Conservation (phyloP, 2,329 filamentous ascomycete species). For the Cordyceps tenuipes region DNA sequence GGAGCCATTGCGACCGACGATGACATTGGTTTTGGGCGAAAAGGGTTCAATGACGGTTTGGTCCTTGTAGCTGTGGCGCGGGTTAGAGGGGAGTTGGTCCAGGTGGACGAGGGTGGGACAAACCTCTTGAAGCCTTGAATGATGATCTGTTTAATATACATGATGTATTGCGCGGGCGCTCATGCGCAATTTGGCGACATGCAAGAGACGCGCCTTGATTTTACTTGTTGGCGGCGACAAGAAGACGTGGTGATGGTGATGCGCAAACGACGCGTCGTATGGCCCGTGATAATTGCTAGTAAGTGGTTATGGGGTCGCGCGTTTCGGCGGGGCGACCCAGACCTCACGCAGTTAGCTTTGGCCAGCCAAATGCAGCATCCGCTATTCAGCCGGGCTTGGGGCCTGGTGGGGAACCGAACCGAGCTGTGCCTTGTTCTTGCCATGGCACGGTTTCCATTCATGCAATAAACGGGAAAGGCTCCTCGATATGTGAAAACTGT, state of each 20-base stretch:
- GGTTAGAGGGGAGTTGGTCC: constrained; percentile 17
- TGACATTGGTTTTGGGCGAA: constrained; percentile 94
- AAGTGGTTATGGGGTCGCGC: constrained; percentile 4
- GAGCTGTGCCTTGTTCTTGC: background rate
- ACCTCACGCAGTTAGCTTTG: background rate
- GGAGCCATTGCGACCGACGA: constrained; percentile 97
- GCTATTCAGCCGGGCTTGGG: constrained; percentile 3
- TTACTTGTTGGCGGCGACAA: constrained; percentile 7
- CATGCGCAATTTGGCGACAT: constrained; percentile 26
- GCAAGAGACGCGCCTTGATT: constrained; percentile 2
- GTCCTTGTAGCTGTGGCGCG: constrained; percentile 78
- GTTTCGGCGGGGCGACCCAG: background rate
- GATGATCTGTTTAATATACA: constrained; percentile 99
- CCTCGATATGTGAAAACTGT: background rate
- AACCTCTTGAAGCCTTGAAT: constrained; percentile 99
- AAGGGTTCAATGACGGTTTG: constrained; percentile 98
- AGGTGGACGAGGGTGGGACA: constrained; percentile 16
- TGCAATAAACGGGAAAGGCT: background rate
- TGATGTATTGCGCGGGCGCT: constrained; percentile 40
- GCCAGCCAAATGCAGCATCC: background rate
- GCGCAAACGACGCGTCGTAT: constrained; percentile 12
- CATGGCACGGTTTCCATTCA: background rate
- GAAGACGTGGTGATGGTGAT: constrained; percentile 5
- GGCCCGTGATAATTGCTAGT: constrained; percentile 10
- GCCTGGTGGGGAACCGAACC: background rate